A percentile compares a stretch with the other conserved stretches of the same genome.
phyloP scores from a whole-genome alignment of 257 asterid species.

The Paraleonurus japonicus region DNA sequence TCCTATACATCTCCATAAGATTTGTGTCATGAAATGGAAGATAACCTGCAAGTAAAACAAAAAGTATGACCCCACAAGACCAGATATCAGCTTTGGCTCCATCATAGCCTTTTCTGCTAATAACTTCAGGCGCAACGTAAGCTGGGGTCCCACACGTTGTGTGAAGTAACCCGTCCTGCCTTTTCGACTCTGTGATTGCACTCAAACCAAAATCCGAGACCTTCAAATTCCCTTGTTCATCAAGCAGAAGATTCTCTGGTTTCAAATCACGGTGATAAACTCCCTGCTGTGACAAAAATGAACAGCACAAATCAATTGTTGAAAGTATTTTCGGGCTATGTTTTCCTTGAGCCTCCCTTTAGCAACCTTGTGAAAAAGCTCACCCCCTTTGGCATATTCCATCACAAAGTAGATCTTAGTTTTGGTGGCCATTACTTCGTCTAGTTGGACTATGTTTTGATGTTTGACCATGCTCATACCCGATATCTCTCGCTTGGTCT shows the following conservation, averaged over 20 bases:
- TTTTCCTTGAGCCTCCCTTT: conserved; percentile 70
- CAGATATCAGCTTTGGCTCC: conserved; percentile 76
- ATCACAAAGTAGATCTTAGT: conserved; percentile 64
- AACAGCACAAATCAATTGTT: conserved; percentile 60
- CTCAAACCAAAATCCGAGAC: conserved; percentile 82
- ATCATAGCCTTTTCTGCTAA: conserved; percentile 60
- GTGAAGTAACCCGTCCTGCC: conserved; percentile 74
- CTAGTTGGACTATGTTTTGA: conserved; percentile 50
- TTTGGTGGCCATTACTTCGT: conserved; percentile 82
- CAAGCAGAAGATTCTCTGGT: conserved; percentile 71
- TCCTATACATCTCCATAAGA: conserved; percentile 67
- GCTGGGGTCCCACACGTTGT: conserved; percentile 89
- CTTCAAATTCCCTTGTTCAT: conserved; percentile 63
- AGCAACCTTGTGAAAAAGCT: conserved; percentile 64
- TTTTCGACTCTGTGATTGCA: conserved; percentile 50
- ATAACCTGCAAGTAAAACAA: conserved; percentile 63
- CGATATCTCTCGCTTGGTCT: conserved; percentile 75
- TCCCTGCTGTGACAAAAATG: conserved; percentile 60
- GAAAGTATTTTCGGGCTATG: conserved; percentile 60
- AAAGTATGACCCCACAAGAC: conserved; percentile 82
- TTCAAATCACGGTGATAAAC: conserved; percentile 82
- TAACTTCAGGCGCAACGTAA: conserved; percentile 79
- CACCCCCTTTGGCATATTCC: conserved; percentile 86
- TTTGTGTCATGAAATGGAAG: conserved; percentile 66
- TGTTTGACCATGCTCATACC: conserved; percentile 68